Evolutionary conservation across 768 basidiomycete species (phyloP).

Genomic region (Suillus cothurnatus): DNA sequence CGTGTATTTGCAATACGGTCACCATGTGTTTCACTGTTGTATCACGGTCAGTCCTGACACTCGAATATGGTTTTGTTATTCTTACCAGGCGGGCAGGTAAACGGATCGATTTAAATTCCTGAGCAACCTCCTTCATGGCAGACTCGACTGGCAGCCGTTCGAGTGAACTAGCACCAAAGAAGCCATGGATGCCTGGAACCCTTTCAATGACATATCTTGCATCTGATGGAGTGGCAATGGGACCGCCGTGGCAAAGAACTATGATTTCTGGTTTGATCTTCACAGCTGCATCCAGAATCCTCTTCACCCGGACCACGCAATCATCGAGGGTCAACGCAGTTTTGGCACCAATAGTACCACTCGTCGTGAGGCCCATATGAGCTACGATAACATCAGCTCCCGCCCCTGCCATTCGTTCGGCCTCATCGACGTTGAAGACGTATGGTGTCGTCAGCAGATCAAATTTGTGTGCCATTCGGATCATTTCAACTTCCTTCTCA

Average conservation of each 20-base stretch:
- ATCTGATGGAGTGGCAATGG: conserved; percentile 28
- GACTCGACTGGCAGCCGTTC: conserved; percentile 29
- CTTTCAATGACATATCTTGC: conserved; percentile 23
- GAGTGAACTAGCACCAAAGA: conserved; percentile 32
- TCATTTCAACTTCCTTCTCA: conserved; percentile 34
- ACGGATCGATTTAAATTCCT: conserved; percentile 27
- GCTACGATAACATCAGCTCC: conserved; percentile 29
- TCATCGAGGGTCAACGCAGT: conserved; percentile 26
- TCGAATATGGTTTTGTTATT: background rate
- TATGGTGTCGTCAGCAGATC: conserved; percentile 30
- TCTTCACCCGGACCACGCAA: conserved; percentile 22
- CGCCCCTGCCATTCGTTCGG: conserved; percentile 25
- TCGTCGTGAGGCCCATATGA: conserved; percentile 34
- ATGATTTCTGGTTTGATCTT: conserved; percentile 22
- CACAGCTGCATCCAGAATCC: conserved; percentile 21
- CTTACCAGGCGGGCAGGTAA: conserved; percentile 7
- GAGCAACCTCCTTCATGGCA: conserved; percentile 21
- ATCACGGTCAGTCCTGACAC: conserved; percentile 2
- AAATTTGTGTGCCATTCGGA: conserved; percentile 24
- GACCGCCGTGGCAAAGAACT: conserved; percentile 26
- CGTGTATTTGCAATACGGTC: background rate
- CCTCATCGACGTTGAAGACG: conserved; percentile 30
- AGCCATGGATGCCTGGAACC: conserved; percentile 22
- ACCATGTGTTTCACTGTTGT: background rate
- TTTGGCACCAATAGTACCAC: conserved; percentile 27